Evolutionary conservation across 441 rosid species (phyloP).

Genomic region (Eutrema salsugineum): DNA sequence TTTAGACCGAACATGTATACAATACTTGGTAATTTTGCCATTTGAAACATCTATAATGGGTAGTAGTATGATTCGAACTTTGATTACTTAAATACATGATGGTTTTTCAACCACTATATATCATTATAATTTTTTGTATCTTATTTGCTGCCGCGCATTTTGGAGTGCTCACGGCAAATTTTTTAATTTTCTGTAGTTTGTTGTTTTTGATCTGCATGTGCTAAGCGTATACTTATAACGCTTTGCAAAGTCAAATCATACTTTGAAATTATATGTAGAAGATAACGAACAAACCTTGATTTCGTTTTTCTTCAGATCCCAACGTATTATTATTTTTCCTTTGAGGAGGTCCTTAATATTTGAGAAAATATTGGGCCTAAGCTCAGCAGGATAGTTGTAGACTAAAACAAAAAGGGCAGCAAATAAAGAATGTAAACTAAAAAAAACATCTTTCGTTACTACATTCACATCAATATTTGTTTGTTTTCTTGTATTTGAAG

Average conservation of each 20-base stretch:
- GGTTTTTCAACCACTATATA: background rate
- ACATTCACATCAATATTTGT: background rate
- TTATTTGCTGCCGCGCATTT: background rate
- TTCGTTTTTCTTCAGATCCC: background rate
- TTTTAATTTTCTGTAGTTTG: background rate
- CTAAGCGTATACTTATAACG: background rate
- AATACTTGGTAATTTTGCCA: too few species aligned
- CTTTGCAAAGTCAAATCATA: background rate
- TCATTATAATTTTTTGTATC: background rate
- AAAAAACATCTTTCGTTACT: background rate
- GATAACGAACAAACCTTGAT: too few species aligned
- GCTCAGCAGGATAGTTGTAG: background rate
- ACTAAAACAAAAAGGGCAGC: background rate
- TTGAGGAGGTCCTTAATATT: background rate
- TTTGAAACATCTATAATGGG: too few species aligned
- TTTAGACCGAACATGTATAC: too few species aligned
- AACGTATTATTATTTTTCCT: background rate
- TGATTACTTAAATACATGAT: background rate
- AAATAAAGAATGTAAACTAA: background rate
- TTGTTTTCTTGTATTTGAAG: conserved; percentile 5
- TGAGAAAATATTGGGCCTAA: background rate
- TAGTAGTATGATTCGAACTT: background rate
- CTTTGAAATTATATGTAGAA: background rate
- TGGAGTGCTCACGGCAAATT: background rate
- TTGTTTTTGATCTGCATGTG: too few species aligned